These are phyloP conservation scores for Aspergillus jensenii DNA, from an alignment of 2,329 filamentous ascomycete species.

Conservation along the genomic window DNA sequence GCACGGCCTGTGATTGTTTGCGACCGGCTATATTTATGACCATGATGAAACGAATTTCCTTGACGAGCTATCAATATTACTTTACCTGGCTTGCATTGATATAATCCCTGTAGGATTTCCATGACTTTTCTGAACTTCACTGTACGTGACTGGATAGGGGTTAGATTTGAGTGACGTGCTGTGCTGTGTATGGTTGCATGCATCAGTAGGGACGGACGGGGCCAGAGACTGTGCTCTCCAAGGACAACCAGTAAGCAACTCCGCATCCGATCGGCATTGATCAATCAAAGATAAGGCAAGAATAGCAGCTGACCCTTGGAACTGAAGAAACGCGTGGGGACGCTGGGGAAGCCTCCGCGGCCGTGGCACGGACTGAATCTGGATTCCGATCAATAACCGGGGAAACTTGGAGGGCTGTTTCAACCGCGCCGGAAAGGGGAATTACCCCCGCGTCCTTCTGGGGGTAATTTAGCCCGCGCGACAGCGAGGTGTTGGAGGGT, in stretches of 20 bases:
- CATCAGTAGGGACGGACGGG: not conserved
- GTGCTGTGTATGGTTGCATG: not conserved
- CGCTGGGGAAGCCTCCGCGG: not conserved
- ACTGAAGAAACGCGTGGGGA: not conserved
- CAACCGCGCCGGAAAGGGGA: constrained; percentile 13
- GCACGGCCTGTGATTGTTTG: constrained; percentile 22
- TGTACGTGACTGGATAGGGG: not conserved
- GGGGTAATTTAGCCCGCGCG: constrained; percentile 12
- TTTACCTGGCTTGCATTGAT: constrained; percentile 10
- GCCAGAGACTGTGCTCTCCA: not conserved
- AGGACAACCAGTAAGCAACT: not conserved
- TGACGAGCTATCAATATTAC: constrained; percentile 20
- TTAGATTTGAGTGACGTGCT: not conserved
- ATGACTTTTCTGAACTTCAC: no score
- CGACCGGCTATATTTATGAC: constrained; percentile 29
- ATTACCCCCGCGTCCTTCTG: constrained; percentile 17
- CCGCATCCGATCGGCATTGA: not conserved
- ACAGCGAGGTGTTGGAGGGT: not conserved
- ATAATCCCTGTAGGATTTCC: not conserved
- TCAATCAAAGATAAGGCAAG: not conserved
- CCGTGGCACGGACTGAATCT: constrained; percentile 1
- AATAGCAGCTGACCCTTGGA: not conserved
- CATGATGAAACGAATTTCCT: constrained; percentile 40
- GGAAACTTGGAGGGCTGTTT: not conserved
- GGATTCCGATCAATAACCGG: constrained; percentile 11